A percentile compares a stretch with the other conserved stretches of the same genome.
These are phyloP conservation scores for Tylopilus cervinicoccineus DNA, from an alignment of 768 basidiomycete genomes.

Conservation along the genomic window DNA sequence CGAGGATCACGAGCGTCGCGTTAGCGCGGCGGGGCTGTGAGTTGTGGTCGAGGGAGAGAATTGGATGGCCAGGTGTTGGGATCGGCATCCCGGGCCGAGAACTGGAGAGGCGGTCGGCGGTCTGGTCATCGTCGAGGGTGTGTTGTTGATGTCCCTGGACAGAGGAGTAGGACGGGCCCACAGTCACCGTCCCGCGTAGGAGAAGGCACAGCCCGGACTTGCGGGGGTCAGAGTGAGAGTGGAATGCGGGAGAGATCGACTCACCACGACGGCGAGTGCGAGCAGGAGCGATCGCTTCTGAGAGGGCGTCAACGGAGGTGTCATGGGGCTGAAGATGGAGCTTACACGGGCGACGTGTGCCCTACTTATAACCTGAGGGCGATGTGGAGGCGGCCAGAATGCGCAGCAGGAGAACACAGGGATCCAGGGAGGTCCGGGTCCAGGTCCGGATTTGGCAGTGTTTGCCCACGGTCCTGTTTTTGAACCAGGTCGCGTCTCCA, in stretches of 20 bases:
- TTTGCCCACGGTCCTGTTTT: conserved; percentile 36
- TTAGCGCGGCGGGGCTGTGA: conserved; percentile 39
- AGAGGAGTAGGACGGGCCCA: not conserved
- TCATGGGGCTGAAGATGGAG: conserved; percentile 10
- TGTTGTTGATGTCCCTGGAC: too few species aligned
- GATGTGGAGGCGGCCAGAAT: not conserved
- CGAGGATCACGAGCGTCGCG: conserved; percentile 56
- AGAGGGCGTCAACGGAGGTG: conserved; percentile 23
- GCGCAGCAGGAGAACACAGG: too few species aligned
- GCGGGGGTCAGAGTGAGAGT: not conserved
- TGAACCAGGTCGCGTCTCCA: conserved; percentile 15
- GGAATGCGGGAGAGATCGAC: not conserved
- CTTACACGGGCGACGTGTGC: not conserved
- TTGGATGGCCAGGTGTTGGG: conserved; percentile 3
- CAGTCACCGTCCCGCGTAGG: conserved; percentile 5
- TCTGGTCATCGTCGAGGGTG: too few species aligned
- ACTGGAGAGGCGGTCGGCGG: too few species aligned
- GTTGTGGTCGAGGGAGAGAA: not conserved
- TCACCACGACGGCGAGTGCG: conserved; percentile 25
- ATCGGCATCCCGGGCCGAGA: too few species aligned
- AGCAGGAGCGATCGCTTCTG: conserved; percentile 29
- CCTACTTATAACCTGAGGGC: not conserved
- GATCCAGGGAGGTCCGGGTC: not conserved
- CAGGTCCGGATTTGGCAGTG: conserved; percentile 12
- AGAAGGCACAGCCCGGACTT: conserved; percentile 24